phyloP scores from a whole-genome alignment of 2,329 filamentous ascomycete species.

The Lachnellula subtilissima region DNA sequence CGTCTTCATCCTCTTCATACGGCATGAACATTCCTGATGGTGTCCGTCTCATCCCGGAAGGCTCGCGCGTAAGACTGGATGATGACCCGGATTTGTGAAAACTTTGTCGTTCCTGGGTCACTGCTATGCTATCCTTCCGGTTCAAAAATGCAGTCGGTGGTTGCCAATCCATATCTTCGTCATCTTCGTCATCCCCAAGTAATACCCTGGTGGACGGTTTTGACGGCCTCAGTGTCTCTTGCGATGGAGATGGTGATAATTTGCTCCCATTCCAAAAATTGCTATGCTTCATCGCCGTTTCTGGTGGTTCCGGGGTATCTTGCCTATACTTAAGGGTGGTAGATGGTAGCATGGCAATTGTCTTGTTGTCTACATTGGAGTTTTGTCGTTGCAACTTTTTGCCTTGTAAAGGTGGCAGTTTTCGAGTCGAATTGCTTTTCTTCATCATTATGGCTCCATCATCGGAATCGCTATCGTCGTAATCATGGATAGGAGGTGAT shows the following conservation, averaged over 20 bases:
- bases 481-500: slow-evolving; percentile 32
- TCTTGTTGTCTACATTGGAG: slow-evolving; percentile 56
- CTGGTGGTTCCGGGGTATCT: slow-evolving; percentile 58
- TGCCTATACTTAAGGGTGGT: slow-evolving; percentile 59
- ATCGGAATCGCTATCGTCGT: slow-evolving; percentile 54
- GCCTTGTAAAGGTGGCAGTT: slow-evolving; percentile 35
- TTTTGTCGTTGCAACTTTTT: slow-evolving; percentile 39
- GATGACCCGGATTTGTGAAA: slow-evolving; percentile 33
- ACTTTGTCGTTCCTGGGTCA: slow-evolving; percentile 25
- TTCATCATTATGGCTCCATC: slow-evolving; percentile 62
- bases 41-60: slow-evolving; percentile 66
- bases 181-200: slow-evolving; percentile 47
- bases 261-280: slow-evolving; percentile 36
- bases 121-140: slow-evolving; percentile 27
- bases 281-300: slow-evolving; percentile 59
- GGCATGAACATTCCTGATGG: slow-evolving; percentile 90
- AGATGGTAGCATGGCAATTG: slow-evolving; percentile 62
- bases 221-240: slow-evolving; percentile 72
- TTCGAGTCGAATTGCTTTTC: slow-evolving; percentile 57
- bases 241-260: slow-evolving; percentile 64
- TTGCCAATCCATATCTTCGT: slow-evolving; percentile 48
- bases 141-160: slow-evolving; percentile 24
- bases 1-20: slow-evolving; percentile 67
- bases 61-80: slow-evolving; percentile 42
- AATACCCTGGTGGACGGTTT: slow-evolving; percentile 56